phyloP scores from a whole-genome alignment of 495 filamentous ascomycete species.

The Neurospora sp. region DNA sequence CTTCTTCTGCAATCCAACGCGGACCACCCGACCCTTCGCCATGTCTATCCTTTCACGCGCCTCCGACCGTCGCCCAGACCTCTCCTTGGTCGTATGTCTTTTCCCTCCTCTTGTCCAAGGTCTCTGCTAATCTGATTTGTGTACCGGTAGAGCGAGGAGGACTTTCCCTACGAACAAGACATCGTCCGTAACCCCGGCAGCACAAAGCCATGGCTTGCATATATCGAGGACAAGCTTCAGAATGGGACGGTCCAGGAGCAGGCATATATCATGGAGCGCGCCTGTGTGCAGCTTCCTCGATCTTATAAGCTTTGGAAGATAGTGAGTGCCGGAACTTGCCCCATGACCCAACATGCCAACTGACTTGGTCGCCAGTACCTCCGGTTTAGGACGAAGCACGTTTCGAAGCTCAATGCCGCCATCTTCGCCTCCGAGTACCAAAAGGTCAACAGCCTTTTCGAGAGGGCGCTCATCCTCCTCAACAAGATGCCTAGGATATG shows the following conservation, averaged over 20 bases:
- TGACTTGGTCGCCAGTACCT: constrained; percentile 54
- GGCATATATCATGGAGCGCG: constrained; percentile 90
- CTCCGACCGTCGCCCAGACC: constrained; percentile 39
- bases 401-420: constrained; percentile 74
- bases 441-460: constrained; percentile 94
- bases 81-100: constrained; percentile 69
- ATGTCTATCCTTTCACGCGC: constrained; percentile 22
- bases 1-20: background rate
- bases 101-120: background rate
- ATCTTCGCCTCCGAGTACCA: constrained; percentile 70
- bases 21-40: constrained; percentile 2
- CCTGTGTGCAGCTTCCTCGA: constrained; percentile 77
- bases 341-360: background rate
- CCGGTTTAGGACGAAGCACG: constrained; percentile 71
- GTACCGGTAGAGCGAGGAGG: constrained; percentile 58
- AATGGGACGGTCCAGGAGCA: constrained; percentile 83
- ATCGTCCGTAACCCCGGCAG: constrained; percentile 75
- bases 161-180: constrained; percentile 94
- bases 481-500: constrained; percentile 99
- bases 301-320: constrained; percentile 99
- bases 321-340: constrained; percentile 35
- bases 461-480: constrained; percentile 83
- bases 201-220: constrained; percentile 92
- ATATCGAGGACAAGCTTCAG: constrained; percentile 84
- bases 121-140: background rate